Evolutionary conservation across 2,329 filamentous ascomycete genomes (phyloP).

Genomic region (Nannizziopsis arthrosporioides): DNA sequence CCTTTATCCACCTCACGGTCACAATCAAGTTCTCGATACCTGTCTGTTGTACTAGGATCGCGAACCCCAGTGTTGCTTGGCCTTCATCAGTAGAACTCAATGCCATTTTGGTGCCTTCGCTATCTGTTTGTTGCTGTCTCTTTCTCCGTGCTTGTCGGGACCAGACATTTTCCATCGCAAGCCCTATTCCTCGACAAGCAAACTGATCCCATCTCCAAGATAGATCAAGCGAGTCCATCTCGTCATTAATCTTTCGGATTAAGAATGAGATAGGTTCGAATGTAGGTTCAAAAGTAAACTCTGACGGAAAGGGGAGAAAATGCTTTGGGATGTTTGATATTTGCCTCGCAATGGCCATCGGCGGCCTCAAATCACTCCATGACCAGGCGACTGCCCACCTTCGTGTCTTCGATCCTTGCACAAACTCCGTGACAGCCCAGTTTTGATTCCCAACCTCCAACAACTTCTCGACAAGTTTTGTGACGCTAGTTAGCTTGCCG

Average conservation of each 20-base stretch:
- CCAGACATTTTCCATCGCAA: slow-evolving; percentile 62
- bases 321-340: slow-evolving; percentile 39
- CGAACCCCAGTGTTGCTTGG: slow-evolving; percentile 46
- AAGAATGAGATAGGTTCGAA: slow-evolving; percentile 23
- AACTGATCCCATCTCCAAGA: slow-evolving; percentile 53
- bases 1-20: slow-evolving; percentile 60
- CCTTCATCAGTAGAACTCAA: slow-evolving; percentile 21
- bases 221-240: slow-evolving; percentile 48
- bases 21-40: slow-evolving; percentile 33
- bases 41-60: slow-evolving; percentile 9
- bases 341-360: slow-evolving; percentile 34
- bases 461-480: slow-evolving; percentile 49
- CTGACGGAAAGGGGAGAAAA: slow-evolving; percentile 43
- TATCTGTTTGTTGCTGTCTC: slow-evolving; percentile 21
- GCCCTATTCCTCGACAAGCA: slow-evolving; percentile 47
- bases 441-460: slow-evolving; percentile 53
- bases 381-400: slow-evolving; percentile 88
- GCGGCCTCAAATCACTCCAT: slow-evolving; percentile 56
- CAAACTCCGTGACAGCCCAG: slow-evolving; percentile 68
- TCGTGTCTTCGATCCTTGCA: slow-evolving; percentile 65
- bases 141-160: slow-evolving; percentile 59
- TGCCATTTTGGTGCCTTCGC: slow-evolving; percentile 15
- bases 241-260: slow-evolving; percentile 33
- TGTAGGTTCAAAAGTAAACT: slow-evolving; percentile 33
- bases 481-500: slow-evolving; percentile 63